phyloP scores from a whole-genome alignment of 2,329 filamentous ascomycete genomes.

The Dactylellina leptospora region DNA sequence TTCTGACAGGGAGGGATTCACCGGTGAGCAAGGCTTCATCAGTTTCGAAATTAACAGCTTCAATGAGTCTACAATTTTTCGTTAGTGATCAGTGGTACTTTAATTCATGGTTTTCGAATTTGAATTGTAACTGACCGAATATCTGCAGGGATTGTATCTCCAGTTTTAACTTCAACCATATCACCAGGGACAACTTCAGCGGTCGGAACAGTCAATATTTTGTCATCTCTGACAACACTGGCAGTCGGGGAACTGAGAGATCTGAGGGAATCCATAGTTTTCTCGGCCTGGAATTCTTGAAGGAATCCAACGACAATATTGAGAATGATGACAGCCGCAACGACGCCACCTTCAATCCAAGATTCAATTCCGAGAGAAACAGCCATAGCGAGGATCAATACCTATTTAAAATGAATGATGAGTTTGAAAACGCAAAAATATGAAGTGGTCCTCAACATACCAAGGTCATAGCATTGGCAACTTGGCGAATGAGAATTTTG shows the following conservation, averaged over 20 bases:
- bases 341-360: conserved; percentile 70
- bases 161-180: conserved; percentile 67
- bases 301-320: conserved; percentile 69
- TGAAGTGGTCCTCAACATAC: conserved; percentile 1
- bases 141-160: conserved; percentile 63
- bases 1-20: conserved; percentile 69
- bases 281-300: conserved; percentile 66
- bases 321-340: conserved; percentile 68
- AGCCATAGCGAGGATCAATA: conserved; percentile 68
- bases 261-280: conserved; percentile 66
- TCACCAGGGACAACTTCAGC: conserved; percentile 69
- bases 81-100: no score
- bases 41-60: conserved; percentile 68
- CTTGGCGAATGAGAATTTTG: conserved; percentile 76
- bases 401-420: conserved; percentile 54
- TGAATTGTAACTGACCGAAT: conserved; percentile 59
- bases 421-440: background rate
- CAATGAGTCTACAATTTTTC: conserved; percentile 61
- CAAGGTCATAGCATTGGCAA: conserved; percentile 81
- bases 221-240: conserved; percentile 65
- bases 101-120: no score
- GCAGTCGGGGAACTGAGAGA: conserved; percentile 66
- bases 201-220: conserved; percentile 65
- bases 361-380: conserved; percentile 69
- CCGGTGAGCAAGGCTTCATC: conserved; percentile 72